These are phyloP conservation scores for Guadua angustifolia DNA, from an alignment of 176 grass and related monocot genomes.

Conservation along the genomic window DNA sequence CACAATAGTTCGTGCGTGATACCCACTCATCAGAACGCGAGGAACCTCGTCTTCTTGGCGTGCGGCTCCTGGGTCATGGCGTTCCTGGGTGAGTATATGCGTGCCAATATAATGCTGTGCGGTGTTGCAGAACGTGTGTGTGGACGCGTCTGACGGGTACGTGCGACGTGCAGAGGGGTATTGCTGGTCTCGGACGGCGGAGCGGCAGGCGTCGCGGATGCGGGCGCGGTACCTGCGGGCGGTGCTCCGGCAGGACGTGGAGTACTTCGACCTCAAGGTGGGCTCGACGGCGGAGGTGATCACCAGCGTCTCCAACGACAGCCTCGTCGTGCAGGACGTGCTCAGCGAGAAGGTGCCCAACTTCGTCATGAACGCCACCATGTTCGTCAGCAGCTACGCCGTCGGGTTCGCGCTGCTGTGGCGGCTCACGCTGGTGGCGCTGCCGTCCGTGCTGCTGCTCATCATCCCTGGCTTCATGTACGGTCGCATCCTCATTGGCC, in stretches of 20 bases:
- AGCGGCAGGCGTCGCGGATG: slow-evolving; percentile 95
- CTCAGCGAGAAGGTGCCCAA: slow-evolving; percentile 95
- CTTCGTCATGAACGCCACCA: slow-evolving; percentile 85
- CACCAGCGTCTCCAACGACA: slow-evolving; percentile 94
- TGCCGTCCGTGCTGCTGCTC: slow-evolving; percentile 73
- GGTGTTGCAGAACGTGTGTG: background rate
- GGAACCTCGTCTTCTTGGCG: slow-evolving; percentile 75
- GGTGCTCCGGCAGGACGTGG: slow-evolving; percentile 90
- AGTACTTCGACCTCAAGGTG: slow-evolving; percentile 92
- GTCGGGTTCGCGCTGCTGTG: slow-evolving; percentile 73
- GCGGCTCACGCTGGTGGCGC: slow-evolving; percentile 72
- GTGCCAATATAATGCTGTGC: slow-evolving; percentile 2
- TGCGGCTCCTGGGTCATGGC: slow-evolving; percentile 62
- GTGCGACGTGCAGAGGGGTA: slow-evolving; percentile 69
- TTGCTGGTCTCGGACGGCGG: slow-evolving; percentile 88
- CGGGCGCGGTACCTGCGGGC: slow-evolving; percentile 75
- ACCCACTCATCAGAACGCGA: slow-evolving; percentile 55
- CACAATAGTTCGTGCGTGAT: background rate
- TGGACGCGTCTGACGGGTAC: background rate
- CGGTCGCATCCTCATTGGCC: slow-evolving; percentile 74
- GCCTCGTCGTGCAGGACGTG: slow-evolving; percentile 85
- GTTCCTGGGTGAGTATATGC: slow-evolving; percentile 67
- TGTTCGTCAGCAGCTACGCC: slow-evolving; percentile 77
- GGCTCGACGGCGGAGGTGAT: slow-evolving; percentile 85
- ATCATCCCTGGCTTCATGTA: slow-evolving; percentile 89